Base-by-base conservation (phyloP, 768 basidiomycete species). In the Leccinellum rugosiceps region DNA sequence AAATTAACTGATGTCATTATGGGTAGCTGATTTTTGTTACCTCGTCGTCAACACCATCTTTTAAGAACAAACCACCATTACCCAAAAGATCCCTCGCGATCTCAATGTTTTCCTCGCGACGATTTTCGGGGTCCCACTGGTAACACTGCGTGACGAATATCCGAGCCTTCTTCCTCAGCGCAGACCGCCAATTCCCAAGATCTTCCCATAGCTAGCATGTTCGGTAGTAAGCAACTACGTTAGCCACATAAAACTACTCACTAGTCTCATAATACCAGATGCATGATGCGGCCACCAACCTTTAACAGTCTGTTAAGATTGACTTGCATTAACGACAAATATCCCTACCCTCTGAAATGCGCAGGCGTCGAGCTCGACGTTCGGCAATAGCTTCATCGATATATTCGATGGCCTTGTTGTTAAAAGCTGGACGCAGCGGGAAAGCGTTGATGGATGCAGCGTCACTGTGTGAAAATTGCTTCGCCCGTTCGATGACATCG, bases 211-310 rank as follows among this genome's bases (percentile, higher is more conserved):
- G 28, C 34, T 56, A n/a, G n/a, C n/a, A n/a, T n/a, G n/a, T 13
- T 32, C 9, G 11, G 31, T 32, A 32, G 31, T 32, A 32, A 32
- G 31, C 31, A 13, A 32, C 31, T 32, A 2, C 8, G 11, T 32
- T 32, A 32, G 11, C 31, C 31, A 3, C 8, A 8, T 2, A 9
- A 32, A 32, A 32, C 9, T 32, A 32, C 31, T 32, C 9, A 32
- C 31, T 32, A 32, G 52, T 35, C 43, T 60, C 0, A 17, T 13
- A 17, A 60, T 57, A 19, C 32, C 19, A 0, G 38, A 31, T 1
- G 32, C 6, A 2, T 60, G 21, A 3, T 56, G 7, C 6, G 55
- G 55, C 58, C 50, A 56, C 46, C 58, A 59, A 3, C 55, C 51
- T 9, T n/a, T n/a, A n/a, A 32, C 31, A 9, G 31, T 32, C 31